Evolutionary conservation across 2,329 filamentous ascomycete species (phyloP).

Genomic region (Penicillium sp.): DNA sequence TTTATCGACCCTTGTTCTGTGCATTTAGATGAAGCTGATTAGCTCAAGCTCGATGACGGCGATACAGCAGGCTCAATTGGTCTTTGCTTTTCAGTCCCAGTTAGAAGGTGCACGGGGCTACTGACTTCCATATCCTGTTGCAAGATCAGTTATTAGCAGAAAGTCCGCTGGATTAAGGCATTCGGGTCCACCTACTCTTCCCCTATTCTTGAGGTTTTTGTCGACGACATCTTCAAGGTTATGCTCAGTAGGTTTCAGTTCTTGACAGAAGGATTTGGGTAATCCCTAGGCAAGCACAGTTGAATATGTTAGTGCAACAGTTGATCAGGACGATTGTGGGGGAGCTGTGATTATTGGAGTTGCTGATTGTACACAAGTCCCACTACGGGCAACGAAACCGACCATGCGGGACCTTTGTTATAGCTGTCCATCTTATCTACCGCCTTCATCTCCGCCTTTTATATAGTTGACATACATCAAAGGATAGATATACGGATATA

Average conservation of each 20-base stretch:
- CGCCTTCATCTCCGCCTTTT: not conserved
- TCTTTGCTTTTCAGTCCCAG: not conserved
- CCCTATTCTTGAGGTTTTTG: constrained; percentile 67
- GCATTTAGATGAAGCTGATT: constrained; percentile 8
- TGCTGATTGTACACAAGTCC: constrained; percentile 6
- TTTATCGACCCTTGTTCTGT: constrained; percentile 90
- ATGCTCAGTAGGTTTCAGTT: not conserved
- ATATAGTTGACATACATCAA: not conserved
- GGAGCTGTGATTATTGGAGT: constrained; percentile 20
- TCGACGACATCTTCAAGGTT: constrained; percentile 49
- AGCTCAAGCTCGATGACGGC: constrained; percentile 10
- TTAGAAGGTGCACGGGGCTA: constrained; percentile 24
- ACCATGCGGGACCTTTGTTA: not conserved
- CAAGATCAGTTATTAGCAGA: constrained; percentile 34
- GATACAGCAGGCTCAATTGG: not conserved
- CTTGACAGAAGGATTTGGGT: not conserved
- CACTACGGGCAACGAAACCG: not conserved
- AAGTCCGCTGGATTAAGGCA: constrained; percentile 3
- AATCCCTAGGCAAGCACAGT: not conserved
- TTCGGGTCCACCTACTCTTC: constrained; percentile 63
- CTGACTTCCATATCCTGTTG: constrained; percentile 87
- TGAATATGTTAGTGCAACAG: constrained; percentile 10
- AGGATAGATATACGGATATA: not conserved
- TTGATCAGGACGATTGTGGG: constrained; percentile 22
- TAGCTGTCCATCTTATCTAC: not conserved